phyloP scores from a whole-genome alignment of 83 land plant species.

The Larix sibirica region DNA sequence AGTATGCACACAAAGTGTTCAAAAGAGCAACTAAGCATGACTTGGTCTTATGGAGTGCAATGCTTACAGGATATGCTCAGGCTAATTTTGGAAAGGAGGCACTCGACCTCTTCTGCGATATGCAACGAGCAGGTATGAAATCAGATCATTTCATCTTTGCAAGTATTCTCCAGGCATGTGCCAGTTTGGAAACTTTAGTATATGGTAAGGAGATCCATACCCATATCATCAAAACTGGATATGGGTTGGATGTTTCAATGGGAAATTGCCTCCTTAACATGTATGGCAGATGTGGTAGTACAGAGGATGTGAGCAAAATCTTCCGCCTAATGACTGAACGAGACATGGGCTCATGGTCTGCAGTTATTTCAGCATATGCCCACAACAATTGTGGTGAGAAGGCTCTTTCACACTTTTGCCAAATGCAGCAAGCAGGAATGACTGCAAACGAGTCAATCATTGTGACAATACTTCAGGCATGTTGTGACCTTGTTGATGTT shows the following conservation, averaged over 20 bases:
- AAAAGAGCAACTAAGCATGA: conserved; percentile 16
- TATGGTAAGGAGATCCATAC: conserved; percentile 25
- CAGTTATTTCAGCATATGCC: conserved; percentile 32
- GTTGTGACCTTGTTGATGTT: conserved; percentile 7
- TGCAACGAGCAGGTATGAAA: conserved; percentile 12
- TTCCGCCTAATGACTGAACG: conserved; percentile 24
- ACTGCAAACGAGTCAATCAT: conserved; percentile 17
- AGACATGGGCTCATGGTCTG: conserved; percentile 30
- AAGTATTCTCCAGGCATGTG: conserved; percentile 21
- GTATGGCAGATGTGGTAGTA: conserved; percentile 29
- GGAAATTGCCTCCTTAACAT: conserved; percentile 22
- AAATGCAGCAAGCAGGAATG: conserved; percentile 20
- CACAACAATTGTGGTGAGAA: conserved; percentile 13
- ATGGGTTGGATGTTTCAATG: conserved; percentile 21
- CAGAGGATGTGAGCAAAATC: conserved; percentile 14
- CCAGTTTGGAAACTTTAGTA: not conserved
- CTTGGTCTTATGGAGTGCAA: not conserved
- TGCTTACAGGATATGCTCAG: conserved; percentile 9
- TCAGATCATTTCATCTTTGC: conserved; percentile 24
- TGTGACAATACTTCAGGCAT: conserved; percentile 3
- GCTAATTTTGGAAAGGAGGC: conserved; percentile 1
- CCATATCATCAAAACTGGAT: conserved; percentile 22
- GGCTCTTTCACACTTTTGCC: conserved; percentile 1
- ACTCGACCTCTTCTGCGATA: conserved; percentile 24
- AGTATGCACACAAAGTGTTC: not conserved